Evolutionary conservation across 1,139 yeast species (phyloP), one percentile per base, ranked within the genome.

Genomic region (Yamadazyma spencermartinsiae): DNA sequence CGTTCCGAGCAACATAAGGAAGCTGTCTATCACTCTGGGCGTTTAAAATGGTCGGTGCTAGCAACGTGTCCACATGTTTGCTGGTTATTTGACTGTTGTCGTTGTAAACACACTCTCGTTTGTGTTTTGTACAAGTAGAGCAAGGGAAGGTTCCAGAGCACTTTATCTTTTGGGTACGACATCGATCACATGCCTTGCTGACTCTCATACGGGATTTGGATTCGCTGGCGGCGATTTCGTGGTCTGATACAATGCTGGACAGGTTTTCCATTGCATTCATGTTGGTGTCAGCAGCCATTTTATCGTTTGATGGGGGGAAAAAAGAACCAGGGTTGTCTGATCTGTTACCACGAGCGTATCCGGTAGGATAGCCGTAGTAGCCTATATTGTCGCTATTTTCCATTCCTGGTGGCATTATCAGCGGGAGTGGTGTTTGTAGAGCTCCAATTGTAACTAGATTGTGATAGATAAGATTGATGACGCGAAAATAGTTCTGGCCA

Each of bases 71-170:
- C 4, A 15, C 18, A 13, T 32, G 30, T 14, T 24, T 31, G 15
- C 34, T 13, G 33, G 26, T 16, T 3, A 28, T 9, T 13, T 28
- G 31, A 14, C 25, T 20, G 16, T 39, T 40, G 4, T 48, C 28
- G 18, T 51, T 42, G 35, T 46, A 62, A 10, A 58, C 52, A 50
- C 85, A 80, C 18, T 63, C 69, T 34, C 62, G 61, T 29, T 59
- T 62, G 42, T 69, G 74, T 53, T 66, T 68, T 9, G 55, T 46
- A 54, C 86, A 80, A 7, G 76, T 66, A 8, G 53, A 49, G 47
- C 86, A 80, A 2, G 86, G 86, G 35, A 55, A 56, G 16, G 69
- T 62, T 2, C 86, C 86, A 34, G 79, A 73, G 52, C 86, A 80
- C 51, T 80, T 80, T 44, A 78, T 78, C 55, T 80, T 80, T 42